Conservation (phyloP, 192 early-diverging fungal species). For the Umbelopsis ramanniana region DNA sequence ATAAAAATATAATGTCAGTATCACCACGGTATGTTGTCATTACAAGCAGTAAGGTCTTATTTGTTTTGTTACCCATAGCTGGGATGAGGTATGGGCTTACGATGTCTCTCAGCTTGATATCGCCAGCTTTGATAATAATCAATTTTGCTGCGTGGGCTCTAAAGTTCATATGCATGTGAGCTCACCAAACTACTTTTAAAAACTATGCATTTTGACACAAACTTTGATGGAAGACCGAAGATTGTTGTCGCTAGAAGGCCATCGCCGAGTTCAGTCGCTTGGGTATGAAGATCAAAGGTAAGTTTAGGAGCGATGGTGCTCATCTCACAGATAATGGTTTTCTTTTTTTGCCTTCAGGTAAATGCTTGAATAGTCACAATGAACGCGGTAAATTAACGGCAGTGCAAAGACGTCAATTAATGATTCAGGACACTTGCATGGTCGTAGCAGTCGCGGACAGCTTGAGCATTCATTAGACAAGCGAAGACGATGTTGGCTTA, state of each 20-base stretch:
- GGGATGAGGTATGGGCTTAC: slow-evolving; percentile 47
- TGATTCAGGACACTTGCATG: slow-evolving; percentile 30
- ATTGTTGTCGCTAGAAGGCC: slow-evolving; percentile 35
- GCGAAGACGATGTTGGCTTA: slow-evolving; percentile 62
- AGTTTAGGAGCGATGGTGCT: slow-evolving; percentile 60
- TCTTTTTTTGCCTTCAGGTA: not conserved
- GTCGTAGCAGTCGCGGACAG: slow-evolving; percentile 51
- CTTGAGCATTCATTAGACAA: slow-evolving; percentile 62
- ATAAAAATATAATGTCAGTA: not conserved
- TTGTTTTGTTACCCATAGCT: slow-evolving; percentile 47
- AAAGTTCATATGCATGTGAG: slow-evolving; percentile 37
- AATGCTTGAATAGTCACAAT: not conserved
- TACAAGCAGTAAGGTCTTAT: not conserved
- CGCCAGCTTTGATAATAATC: slow-evolving; percentile 56
- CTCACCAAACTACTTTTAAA: slow-evolving; percentile 54
- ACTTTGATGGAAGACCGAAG: slow-evolving; percentile 44
- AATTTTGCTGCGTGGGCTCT: slow-evolving; percentile 55
- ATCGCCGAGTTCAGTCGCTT: slow-evolving; percentile 30
- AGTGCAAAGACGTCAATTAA: not conserved
- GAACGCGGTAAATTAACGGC: not conserved
- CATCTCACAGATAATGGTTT: slow-evolving; percentile 33
- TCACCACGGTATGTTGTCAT: not conserved
- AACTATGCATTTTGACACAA: slow-evolving; percentile 36
- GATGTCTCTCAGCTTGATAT: slow-evolving; percentile 43
- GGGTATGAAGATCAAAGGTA: slow-evolving; percentile 35